Base-by-base conservation (phyloP, 2,329 filamentous ascomycete genomes). In the Pseudogymnoascus sp. region DNA sequence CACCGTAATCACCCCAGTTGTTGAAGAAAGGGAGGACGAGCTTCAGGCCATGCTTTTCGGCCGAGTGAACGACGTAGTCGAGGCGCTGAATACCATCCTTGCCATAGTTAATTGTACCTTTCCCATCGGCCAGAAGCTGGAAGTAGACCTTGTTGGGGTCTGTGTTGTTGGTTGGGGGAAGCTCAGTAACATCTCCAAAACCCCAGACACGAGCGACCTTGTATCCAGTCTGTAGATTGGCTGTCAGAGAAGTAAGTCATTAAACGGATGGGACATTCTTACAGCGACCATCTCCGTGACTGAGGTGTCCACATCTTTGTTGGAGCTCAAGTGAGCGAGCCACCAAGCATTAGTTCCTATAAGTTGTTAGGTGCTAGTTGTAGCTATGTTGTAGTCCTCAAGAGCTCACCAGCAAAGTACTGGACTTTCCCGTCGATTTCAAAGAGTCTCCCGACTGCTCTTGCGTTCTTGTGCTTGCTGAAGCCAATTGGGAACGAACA, bases 1-100 rank as follows among this genome's bases (percentile, higher is more conserved):
- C 84, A 48, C 85, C 85, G 59, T 86, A 88, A 67, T 89, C 86
- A 61, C 78, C 77, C 85, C 85, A 89, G 73, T 88, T 84, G 74
- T 89, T 89, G 63, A 88, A 81, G 55, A 87, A 83, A 66, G 82
- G 80, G 67, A 86, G 79, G 62, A 88, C 84, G 9, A 88, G 75
- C 72, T 87, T 86, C 66, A 88, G 76, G 2, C 80, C 81, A 63
- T 81, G 76, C 63, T 77, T 76, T 70, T 86, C 84, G 6, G 85
- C 85, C 0, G 81, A 74, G 27, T 78, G 72, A 60, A 89, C 84
- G 2, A 88, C 83, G 61, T 83, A 83, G 70, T 89, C 86, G 2
- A 89, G 79, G n/a, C 84, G 79, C 70, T 85, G 78, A 9, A 88
- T 79, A 13, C 86, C 85, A 70, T 87, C 76, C 35, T 79, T 68